Base-by-base conservation (phyloP, 2,329 filamentous ascomycete genomes). In the Gaeumannomyces sp. region DNA sequence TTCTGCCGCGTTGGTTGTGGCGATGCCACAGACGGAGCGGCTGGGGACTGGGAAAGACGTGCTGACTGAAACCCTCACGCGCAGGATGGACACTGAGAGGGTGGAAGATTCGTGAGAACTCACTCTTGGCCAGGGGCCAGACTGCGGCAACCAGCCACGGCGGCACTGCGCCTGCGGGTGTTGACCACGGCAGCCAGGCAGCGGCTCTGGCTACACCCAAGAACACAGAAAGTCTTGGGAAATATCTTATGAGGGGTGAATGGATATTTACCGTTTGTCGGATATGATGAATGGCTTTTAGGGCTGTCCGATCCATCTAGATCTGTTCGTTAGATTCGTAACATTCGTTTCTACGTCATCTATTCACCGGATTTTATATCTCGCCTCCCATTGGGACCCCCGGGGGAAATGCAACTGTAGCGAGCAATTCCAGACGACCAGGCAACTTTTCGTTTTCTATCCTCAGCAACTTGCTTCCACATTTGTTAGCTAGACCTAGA, bases 1-100 rank as follows among this genome's bases (percentile, higher is more conserved):
- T 5, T 60, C 16, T 61, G 22, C 31, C n/a, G 11, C 3, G 6
- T 19, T 31, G 16, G 59, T 5, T 28, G 4, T n/a, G 57, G 27
- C 19, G 4, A 14, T 28, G 22, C 14, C 22, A 58, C 38, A 11
- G 28, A 60, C 19, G 35, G 38, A 6, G 11, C 50, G 4, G 16
- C 16, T 11, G 29, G 22, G 6, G 29, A 25, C 45, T 59, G 62
- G 19, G 14, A 11, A 3, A 29, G 25, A 14, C 4, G 31, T 25
- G n/a, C 35, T 56, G 8, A 50, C 64, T 64, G 33, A 61, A 45
- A 11, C 16, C 27, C 16, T 11, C 31, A 13, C 6, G 25, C 2
- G 28, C 45, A 77, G 76, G 74, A n/a, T 80, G 78, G 79, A 64
- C 73, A 10, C 66, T 81, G 60, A 71, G 79, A 63, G 74, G 77